These are phyloP conservation scores for Mucor circinelloides DNA, from an alignment of 371 early-diverging fungal genomes.

Conservation along the genomic window DNA sequence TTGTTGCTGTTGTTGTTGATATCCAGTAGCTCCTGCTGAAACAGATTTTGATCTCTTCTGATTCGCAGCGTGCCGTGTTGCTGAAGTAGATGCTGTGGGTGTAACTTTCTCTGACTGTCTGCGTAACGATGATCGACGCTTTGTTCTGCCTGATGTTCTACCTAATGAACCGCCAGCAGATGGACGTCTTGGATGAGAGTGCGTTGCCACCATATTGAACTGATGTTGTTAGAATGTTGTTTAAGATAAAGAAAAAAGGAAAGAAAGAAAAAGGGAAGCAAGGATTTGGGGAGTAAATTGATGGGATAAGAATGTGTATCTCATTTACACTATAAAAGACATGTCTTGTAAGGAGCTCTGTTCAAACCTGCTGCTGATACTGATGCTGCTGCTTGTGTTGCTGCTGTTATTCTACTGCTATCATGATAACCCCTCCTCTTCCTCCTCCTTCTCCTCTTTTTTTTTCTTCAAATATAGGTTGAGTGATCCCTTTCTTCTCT, in stretches of 20 bases:
- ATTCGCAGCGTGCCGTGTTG: not conserved
- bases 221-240: not conserved
- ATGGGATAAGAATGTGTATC: not conserved
- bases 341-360: not conserved
- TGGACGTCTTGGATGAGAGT: not conserved
- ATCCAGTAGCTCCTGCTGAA: not conserved
- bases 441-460: not conserved
- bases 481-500: not conserved
- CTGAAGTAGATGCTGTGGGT: not conserved
- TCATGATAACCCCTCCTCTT: not conserved
- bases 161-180: constrained; percentile 2
- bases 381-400: not conserved
- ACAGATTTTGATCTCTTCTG: constrained; percentile 4
- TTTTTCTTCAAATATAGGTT: not conserved
- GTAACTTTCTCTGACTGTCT: constrained; percentile 1
- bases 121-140: constrained; percentile 1
- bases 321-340: not conserved
- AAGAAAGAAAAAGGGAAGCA: not conserved
- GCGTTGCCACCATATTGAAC: constrained; percentile 6
- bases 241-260: constrained; percentile 9
- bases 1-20: not conserved
- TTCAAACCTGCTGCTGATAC: not conserved
- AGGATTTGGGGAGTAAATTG: not conserved
- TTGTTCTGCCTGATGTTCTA: not conserved
- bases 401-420: too few relatives aligned